Evolutionary conservation across 352 stramenopile species (phyloP), one percentile per base, ranked within the genome.

Genomic region (Phytopythium kandeliae): DNA sequence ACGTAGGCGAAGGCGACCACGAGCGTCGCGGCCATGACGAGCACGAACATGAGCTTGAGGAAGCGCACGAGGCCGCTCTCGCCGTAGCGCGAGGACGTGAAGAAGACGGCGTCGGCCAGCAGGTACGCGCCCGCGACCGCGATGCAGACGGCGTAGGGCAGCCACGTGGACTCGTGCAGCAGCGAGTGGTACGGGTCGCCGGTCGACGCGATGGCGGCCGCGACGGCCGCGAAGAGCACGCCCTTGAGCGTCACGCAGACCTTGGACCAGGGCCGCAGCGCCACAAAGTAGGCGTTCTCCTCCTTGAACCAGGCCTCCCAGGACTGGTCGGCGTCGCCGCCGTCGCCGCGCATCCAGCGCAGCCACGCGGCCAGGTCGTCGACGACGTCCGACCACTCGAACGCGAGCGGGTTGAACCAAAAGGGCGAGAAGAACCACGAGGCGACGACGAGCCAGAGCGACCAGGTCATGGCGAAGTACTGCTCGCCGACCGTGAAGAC

Each of bases 381-480:
- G 35, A 82, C 65, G 13, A 98, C 92, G 45, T 98, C 86, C 49
- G 91, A 91, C 93, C 94, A 99, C 56, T 98, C 95, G 56, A 98
- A 98, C 37, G 92, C 96, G 13, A 98, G 73, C 47, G 96, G 96
- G 61, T 99, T 99, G 73, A 99, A 99, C 96, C 96, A 99, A 77
- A 99, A 98, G 26, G 96, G 96, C 45, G 93, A 97, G 28, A 90
- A 95, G 49, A 97, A 84, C 75, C 74, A 86, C 28, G 69, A 83
- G 26, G 64, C 34, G 30, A 84, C 74, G 26, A 86, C 95, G 22
- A 99, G 80, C 97, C 97, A 99, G 33, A 99, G 69, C 13, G 93
- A 98, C 97, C 97, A 99, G 17, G 97, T 99, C 64, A 96, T 92
- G 8, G 91, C 80, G 54, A 97, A 90, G 78, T 99, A 99, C 74